Evolutionary conservation across 106 monocot genomes (phyloP), one percentile per base, ranked within the genome.

Genomic region (Apostasia ramifera): DNA sequence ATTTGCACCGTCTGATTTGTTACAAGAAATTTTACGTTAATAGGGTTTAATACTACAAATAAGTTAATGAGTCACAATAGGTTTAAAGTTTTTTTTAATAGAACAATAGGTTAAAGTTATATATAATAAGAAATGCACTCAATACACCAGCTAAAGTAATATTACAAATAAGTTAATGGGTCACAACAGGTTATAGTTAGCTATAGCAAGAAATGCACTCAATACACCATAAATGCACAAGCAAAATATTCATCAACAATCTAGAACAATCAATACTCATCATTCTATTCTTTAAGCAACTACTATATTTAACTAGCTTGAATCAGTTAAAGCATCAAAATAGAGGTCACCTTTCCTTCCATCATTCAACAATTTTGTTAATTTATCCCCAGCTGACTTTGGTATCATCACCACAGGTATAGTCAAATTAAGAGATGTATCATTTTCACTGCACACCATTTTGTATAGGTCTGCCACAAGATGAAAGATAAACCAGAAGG

Each of bases 361-460:
- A 63, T 62, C 73, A 61, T n/a, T 47, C 66, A 93, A 65, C 15
- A 65, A 83, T 57, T 77, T 71, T 47, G 47, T 75, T 49, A 98
- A 75, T 52, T 59, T 78, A 6, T 85, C 69, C n/a, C 92, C 92
- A 55, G 85, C 87, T 11, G 87, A 85, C 59, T 90, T 87, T 67
- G 92, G 85, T 53, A 98, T 85, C 97, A 98, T 90, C 58, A 98
- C 87, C 71, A 93, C 87, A 70, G 97, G 90, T 76, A 98, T 90
- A 66, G 85, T 87, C 61, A 98, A 46, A 59, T 93, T 77, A 62
- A 87, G 66, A 0, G 84, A 81, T 57, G 98, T 98, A 58, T 93
- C 92, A 81, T 98, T 98, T 60, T 85, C 79, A 56, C 71, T 79
- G 67, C 98, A 98, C 6, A 93, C 92, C 98, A 98, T 98, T 78